Evolutionary conservation across 257 asterid species (phyloP).

Genomic region (Jacaranda copaia): DNA sequence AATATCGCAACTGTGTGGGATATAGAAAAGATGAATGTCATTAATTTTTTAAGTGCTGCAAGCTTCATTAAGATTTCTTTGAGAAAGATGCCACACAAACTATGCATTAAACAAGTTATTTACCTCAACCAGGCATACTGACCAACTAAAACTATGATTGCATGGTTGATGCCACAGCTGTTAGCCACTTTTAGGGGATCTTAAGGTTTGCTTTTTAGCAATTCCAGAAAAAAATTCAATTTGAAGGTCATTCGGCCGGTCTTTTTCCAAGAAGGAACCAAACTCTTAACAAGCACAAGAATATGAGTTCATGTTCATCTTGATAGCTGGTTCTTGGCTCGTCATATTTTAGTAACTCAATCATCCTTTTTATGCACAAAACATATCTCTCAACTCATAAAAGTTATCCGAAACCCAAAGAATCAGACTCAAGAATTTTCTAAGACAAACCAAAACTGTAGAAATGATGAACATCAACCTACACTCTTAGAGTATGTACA

Average conservation of each 20-base stretch:
- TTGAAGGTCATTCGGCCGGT: not conserved
- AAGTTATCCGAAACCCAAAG: not conserved
- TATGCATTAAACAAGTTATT: not conserved
- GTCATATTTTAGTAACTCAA: not conserved
- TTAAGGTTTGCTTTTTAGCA: not conserved
- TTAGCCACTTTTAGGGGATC: not conserved
- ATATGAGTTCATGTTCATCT: slow-evolving; percentile 16
- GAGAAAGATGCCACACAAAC: not conserved
- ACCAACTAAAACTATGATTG: not conserved
- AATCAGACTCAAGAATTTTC: not conserved
- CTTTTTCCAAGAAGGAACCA: not conserved
- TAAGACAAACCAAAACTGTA: not conserved
- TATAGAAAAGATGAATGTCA: slow-evolving; percentile 14
- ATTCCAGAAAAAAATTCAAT: not conserved
- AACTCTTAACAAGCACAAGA: slow-evolving; percentile 6
- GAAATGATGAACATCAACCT: not conserved
- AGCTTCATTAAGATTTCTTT: not conserved
- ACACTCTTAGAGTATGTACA: not conserved
- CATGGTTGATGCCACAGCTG: not conserved
- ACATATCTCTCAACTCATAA: not conserved
- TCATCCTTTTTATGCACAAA: not conserved
- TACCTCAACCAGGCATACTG: not conserved
- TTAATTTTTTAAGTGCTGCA: not conserved
- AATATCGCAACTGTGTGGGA: not conserved
- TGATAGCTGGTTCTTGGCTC: not conserved